Percentiles rank a stretch among this genome's conserved stretches.
Evolutionary conservation across 1,139 yeast genomes (phyloP).

Genomic region (Eremothecium coryli): DNA sequence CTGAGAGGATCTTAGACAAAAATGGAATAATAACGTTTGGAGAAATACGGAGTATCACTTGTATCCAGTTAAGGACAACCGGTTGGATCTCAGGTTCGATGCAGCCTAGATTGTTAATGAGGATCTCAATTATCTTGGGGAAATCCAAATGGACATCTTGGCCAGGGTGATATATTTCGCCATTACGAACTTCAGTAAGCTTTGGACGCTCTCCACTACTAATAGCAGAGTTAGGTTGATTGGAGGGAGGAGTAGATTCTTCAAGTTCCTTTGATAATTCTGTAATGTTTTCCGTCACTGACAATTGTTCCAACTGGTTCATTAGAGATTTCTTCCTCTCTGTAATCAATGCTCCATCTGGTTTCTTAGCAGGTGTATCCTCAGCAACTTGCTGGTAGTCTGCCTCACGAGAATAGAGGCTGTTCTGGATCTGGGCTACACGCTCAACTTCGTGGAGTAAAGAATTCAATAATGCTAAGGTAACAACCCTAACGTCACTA

Average conservation of each 20-base stretch:
- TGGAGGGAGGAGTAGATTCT: constrained; percentile 7
- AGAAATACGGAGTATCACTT: constrained; percentile 60
- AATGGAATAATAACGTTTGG: constrained; percentile 67
- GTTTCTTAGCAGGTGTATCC: constrained; percentile 18
- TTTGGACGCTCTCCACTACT: constrained; percentile 5
- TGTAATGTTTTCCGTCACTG: constrained; percentile 15
- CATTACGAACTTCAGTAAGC: constrained; percentile 28
- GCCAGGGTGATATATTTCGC: constrained; percentile 66
- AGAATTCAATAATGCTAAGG: constrained; percentile 65
- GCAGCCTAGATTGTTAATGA: constrained; percentile 68
- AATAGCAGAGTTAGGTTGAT: constrained; percentile 7
- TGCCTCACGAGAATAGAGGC: constrained; percentile 7
- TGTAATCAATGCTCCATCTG: constrained; percentile 27
- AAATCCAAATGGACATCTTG: constrained; percentile 81
- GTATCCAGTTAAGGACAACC: constrained; percentile 78
- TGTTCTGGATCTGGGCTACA: constrained; percentile 53
- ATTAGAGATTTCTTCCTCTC: constrained; percentile 30
- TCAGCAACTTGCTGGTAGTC: constrained; percentile 7
- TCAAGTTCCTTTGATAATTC: constrained; percentile 10
- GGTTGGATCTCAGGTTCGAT: constrained; percentile 70
- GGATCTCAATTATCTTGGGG: constrained; percentile 67
- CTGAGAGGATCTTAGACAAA: constrained; percentile 48
- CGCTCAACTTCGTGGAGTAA: constrained; percentile 74
- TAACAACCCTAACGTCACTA: constrained; percentile 78
- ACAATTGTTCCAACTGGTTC: constrained; percentile 22